Evolutionary conservation across 2,329 filamentous ascomycete species (phyloP).

Genomic region (Scopulariopsis brevicaulis): DNA sequence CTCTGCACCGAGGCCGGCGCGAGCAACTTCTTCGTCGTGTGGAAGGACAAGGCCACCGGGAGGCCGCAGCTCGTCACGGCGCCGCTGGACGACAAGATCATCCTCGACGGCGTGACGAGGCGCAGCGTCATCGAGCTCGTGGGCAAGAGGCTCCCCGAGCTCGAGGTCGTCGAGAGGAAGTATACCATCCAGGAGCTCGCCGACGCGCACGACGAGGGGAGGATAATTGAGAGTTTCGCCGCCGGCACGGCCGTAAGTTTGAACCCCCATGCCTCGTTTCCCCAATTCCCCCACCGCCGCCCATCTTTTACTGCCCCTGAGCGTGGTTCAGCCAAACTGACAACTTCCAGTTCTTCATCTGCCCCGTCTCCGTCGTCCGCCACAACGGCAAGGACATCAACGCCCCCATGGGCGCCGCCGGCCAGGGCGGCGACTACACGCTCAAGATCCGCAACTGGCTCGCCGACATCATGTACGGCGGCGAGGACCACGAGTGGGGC

Average conservation of each 20-base stretch:
- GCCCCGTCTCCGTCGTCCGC: slow-evolving; percentile 55
- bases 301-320: not conserved
- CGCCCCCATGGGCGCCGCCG: slow-evolving; percentile 46
- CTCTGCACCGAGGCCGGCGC: slow-evolving; percentile 86
- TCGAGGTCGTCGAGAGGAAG: slow-evolving; percentile 69
- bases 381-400: slow-evolving; percentile 53
- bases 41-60: slow-evolving; percentile 51
- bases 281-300: not conserved
- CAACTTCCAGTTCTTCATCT: slow-evolving; percentile 51
- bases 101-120: slow-evolving; percentile 81
- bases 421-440: slow-evolving; percentile 43
- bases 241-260: slow-evolving; percentile 70
- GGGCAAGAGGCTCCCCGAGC: slow-evolving; percentile 45
- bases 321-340: slow-evolving; percentile 9
- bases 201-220: slow-evolving; percentile 61
- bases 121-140: slow-evolving; percentile 67
- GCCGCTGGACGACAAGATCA: slow-evolving; percentile 70
- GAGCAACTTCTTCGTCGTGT: slow-evolving; percentile 84
- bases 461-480: slow-evolving; percentile 64
- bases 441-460: slow-evolving; percentile 54
- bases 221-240: slow-evolving; percentile 75
- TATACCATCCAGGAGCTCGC: slow-evolving; percentile 73
- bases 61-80: slow-evolving; percentile 68
- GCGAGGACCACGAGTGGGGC: slow-evolving; percentile 56
- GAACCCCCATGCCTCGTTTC: not conserved